Evolutionary conservation across 2,329 filamentous ascomycete species (phyloP).

Genomic region (Trichoderma cornu-damae): DNA sequence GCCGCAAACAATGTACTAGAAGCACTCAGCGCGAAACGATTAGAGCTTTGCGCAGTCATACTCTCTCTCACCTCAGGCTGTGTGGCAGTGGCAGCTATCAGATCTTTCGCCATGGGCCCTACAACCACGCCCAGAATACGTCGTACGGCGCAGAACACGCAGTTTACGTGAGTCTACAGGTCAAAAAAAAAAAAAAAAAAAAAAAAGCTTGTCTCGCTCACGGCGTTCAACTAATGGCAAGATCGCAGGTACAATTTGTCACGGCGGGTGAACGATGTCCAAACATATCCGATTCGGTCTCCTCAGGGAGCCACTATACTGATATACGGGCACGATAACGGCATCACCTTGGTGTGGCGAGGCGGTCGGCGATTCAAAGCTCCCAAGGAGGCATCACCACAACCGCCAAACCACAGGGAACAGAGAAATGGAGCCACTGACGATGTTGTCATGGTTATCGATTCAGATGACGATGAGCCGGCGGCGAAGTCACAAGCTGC

Average conservation of each 20-base stretch:
- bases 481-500: slow-evolving; percentile 31
- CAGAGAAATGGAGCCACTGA: slow-evolving; percentile 50
- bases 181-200: no score
- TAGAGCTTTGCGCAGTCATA: not conserved
- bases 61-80: slow-evolving; percentile 14
- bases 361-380: slow-evolving; percentile 57
- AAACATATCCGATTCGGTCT: slow-evolving; percentile 57
- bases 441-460: slow-evolving; percentile 57
- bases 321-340: slow-evolving; percentile 59
- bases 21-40: not conserved
- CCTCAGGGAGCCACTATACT: slow-evolving; percentile 60
- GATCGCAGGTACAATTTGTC: slow-evolving; percentile 55
- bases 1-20: not conserved
- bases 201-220: no score
- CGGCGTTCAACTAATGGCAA: not conserved
- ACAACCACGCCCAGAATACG: slow-evolving; percentile 38
- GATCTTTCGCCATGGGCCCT: slow-evolving; percentile 31
- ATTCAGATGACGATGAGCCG: slow-evolving; percentile 55
- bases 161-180: slow-evolving; percentile 40
- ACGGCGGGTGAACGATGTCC: slow-evolving; percentile 54
- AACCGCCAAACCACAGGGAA: slow-evolving; percentile 29
- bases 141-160: slow-evolving; percentile 45
- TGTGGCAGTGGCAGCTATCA: slow-evolving; percentile 15
- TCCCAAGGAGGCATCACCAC: slow-evolving; percentile 30
- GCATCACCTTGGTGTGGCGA: slow-evolving; percentile 57